phyloP scores from a whole-genome alignment of 108 stramenopile genomes.

The Nannochloropsis granulata region DNA sequence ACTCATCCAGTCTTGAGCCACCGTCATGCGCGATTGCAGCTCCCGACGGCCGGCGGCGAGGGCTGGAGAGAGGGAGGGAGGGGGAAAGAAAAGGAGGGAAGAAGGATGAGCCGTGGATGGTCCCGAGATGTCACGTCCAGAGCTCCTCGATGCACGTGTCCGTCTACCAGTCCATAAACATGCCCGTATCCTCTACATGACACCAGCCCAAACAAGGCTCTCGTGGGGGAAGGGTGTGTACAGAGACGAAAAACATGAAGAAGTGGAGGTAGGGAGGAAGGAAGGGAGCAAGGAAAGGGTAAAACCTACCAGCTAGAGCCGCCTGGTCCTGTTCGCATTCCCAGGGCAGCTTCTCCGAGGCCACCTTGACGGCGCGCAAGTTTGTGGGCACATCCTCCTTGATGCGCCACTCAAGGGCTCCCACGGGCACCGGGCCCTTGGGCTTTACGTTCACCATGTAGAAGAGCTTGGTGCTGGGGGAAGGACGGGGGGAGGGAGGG shows the following conservation, averaged over 20 bases:
- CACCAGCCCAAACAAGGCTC: too few relatives aligned
- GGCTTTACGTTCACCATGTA: slow-evolving; percentile 70
- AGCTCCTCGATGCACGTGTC: neutral
- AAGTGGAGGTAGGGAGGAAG: too few relatives aligned
- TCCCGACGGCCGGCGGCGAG: neutral
- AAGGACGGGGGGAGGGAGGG: neutral
- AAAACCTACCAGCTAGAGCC: neutral
- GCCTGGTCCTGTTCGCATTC: slow-evolving; percentile 4
- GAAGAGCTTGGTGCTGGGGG: slow-evolving; percentile 43
- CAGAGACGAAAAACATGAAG: too few relatives aligned
- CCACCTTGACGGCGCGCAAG: slow-evolving; percentile 59
- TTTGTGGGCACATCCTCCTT: slow-evolving; percentile 82
- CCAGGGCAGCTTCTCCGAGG: slow-evolving; percentile 43
- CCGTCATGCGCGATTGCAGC: neutral
- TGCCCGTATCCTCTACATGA: neutral
- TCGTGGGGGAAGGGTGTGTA: too few relatives aligned
- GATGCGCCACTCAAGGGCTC: slow-evolving; percentile 80
- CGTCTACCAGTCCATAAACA: neutral
- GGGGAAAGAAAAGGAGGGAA: neutral
- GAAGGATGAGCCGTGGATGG: neutral
- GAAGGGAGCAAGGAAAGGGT: neutral
- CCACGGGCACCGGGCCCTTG: slow-evolving; percentile 79
- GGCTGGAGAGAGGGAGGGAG: neutral
- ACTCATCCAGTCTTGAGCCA: slow-evolving; percentile 4
- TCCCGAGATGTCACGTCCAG: neutral